Base-by-base conservation (phyloP, 208 protist genomes). In the Wallacemonas rigidus region DNA sequence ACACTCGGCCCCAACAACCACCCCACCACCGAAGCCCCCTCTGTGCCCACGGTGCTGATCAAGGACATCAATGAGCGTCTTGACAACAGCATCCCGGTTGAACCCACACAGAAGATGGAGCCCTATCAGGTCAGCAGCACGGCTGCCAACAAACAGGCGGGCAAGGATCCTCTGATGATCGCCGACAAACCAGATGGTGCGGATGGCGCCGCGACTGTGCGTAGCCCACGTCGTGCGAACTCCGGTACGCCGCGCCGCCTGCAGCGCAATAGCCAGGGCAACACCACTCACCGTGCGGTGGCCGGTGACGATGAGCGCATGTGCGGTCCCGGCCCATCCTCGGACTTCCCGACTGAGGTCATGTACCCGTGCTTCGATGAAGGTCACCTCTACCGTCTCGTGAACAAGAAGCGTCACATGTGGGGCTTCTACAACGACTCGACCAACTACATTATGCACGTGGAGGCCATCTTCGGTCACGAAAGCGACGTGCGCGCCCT, bases 341-440 rank as follows among this genome's bases (percentile, higher is more conserved):
- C 17, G 60, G 77, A 76, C 54, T 87, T 89, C 58, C 57, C 67
- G 8, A 73, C 78, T 50, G 76, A 88, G 41, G 62, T 74, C 54
- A 68, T 94, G 67, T 85, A 90, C 69, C 65, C 72, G 40, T 92
- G 89, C 80, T 94, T 94, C 67, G 76, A 91, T 43, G 75, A 85
- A 70, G 76, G 69, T 12, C 90, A 91, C 75, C 83, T 94, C 38
- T 94, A 91, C 77, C 89, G 89, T 17, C 67, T 94, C 8, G 86
- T 89, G n/a, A 85, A 82, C 72, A 54, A 82, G 60, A 57, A 63
- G 58, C 74, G 75, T 0, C 79, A 85, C 74, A 79, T 71, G 76
- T 94, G 90, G 87, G 76, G 75, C 47, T 95, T 90, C 76, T 95
- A 92, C 86, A 95, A 95, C 72, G 90, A 92, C 74, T 89, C 87